Percentiles rank a stretch among this genome's conserved stretches.
Conservation (phyloP, 768 basidiomycete species). For the Coprinopsis sp. region DNA sequence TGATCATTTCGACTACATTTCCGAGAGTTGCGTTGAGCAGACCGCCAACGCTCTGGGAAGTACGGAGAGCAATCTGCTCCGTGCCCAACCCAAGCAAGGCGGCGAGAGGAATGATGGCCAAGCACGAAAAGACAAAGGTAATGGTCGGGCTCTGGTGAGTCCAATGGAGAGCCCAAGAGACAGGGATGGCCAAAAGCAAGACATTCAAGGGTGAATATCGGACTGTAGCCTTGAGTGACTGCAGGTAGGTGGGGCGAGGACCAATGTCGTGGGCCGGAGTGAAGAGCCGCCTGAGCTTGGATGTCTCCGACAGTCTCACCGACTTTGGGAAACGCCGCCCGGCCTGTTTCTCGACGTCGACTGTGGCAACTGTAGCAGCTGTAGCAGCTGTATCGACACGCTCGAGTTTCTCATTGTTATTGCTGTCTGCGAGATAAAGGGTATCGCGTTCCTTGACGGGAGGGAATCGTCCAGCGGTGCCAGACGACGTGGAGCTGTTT, state of each 20-base stretch:
- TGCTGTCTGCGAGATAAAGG: conserved; percentile 6
- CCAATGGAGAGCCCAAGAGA: conserved; percentile 46
- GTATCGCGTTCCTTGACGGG: conserved; percentile 10
- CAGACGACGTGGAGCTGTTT: too few relatives aligned
- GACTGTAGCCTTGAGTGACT: conserved; percentile 27
- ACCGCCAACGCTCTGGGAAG: conserved; percentile 46
- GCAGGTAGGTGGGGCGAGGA: conserved; percentile 29
- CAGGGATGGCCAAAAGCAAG: conserved; percentile 43
- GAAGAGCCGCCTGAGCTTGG: conserved; percentile 28
- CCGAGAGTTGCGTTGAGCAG: conserved; percentile 52
- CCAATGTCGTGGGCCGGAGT: conserved; percentile 26
- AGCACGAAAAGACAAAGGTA: conserved; percentile 43
- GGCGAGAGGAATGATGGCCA: conserved; percentile 49
- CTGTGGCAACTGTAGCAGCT: conserved; percentile 5
- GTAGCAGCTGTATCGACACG: conserved; percentile 11
- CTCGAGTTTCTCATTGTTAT: conserved; percentile 12
- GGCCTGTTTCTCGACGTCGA: conserved; percentile 15
- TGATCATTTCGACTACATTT: conserved; percentile 51
- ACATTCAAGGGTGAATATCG: conserved; percentile 38
- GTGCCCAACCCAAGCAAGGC: conserved; percentile 49
- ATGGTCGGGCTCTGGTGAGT: conserved; percentile 41
- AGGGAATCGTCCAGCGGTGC: conserved; percentile 2
- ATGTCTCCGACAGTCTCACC: conserved; percentile 9
- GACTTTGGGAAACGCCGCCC: neutral
- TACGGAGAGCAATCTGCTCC: conserved; percentile 46